A percentile compares a stretch with the other conserved stretches of the same genome.
Conservation (phyloP, 2,329 filamentous ascomycete species). For the Chaetomiaceae sp. region DNA sequence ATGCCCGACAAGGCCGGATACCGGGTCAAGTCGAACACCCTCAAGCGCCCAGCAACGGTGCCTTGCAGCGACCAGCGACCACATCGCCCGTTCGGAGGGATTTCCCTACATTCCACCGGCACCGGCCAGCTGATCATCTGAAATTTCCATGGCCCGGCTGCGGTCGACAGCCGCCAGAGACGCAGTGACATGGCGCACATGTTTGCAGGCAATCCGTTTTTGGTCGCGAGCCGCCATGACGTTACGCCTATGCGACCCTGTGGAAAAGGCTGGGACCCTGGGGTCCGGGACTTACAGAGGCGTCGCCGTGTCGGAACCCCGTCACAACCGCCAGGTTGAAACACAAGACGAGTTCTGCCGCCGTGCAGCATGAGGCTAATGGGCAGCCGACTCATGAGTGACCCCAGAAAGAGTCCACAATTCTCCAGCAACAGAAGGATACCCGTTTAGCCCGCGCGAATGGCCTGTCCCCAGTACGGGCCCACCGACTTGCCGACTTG, state of each 20-base stretch:
- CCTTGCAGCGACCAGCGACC: background rate
- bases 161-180: conserved; percentile 5
- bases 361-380: conserved; percentile 7
- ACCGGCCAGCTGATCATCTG: conserved; percentile 16
- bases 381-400: conserved; percentile 11
- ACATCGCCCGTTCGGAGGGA: conserved; percentile 10
- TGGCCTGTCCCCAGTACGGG: conserved; percentile 14
- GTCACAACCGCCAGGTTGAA: conserved; percentile 5
- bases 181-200: background rate
- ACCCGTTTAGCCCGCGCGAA: conserved; percentile 26
- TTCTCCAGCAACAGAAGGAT: conserved; percentile 17
- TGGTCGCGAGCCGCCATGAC: background rate
- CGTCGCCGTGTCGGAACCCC: too few species aligned
- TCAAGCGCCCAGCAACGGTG: conserved; percentile 9
- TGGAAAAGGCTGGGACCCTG: too few species aligned
- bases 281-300: too few species aligned
- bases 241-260: background rate
- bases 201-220: too few species aligned
- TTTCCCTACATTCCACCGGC: conserved; percentile 14
- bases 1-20: conserved; percentile 23
- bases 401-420: conserved; percentile 19
- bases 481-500: conserved; percentile 20
- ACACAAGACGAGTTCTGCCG: conserved; percentile 11
- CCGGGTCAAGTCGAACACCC: conserved; percentile 25
- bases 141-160: conserved; percentile 6